Conservation (phyloP, 495 filamentous ascomycete species). For the Neurospora sp. region DNA sequence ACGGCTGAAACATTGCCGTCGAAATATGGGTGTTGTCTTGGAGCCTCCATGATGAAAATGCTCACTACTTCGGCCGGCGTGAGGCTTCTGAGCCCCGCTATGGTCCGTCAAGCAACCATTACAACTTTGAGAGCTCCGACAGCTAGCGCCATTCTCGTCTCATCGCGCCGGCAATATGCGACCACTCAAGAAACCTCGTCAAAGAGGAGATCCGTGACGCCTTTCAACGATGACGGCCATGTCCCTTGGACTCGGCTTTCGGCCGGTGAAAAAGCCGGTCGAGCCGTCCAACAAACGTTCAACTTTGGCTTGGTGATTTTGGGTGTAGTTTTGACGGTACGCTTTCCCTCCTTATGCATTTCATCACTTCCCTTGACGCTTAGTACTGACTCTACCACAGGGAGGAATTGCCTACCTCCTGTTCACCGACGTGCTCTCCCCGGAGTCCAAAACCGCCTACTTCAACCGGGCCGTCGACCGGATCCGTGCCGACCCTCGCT, state of each 20-base stretch:
- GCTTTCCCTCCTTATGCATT: slow-evolving; percentile 1
- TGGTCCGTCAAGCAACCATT: slow-evolving; percentile 3
- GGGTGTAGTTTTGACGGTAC: slow-evolving; percentile 66
- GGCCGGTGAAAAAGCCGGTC: slow-evolving; percentile 63
- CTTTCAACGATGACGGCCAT: slow-evolving; percentile 71
- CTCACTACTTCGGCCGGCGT: slow-evolving; percentile 3
- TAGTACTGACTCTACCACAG: slow-evolving; percentile 26
- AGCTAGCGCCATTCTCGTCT: slow-evolving; percentile 5
- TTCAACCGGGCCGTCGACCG: slow-evolving; percentile 82
- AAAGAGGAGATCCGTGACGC: slow-evolving; percentile 57
- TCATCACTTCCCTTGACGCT: neutral
- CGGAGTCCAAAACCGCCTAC: slow-evolving; percentile 73
- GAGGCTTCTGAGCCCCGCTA: slow-evolving; percentile 2
- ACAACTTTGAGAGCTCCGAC: neutral
- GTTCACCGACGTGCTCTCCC: slow-evolving; percentile 77
- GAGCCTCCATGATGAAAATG: slow-evolving; percentile 19
- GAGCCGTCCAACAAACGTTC: slow-evolving; percentile 82
- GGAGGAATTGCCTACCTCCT: slow-evolving; percentile 67
- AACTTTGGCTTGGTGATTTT: slow-evolving; percentile 71
- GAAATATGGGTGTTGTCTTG: slow-evolving; percentile 14
- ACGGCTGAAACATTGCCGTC: slow-evolving; percentile 8
- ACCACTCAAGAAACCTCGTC: slow-evolving; percentile 11
- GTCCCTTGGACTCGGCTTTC: slow-evolving; percentile 73
- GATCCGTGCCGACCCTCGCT: slow-evolving; percentile 61
- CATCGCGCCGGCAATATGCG: slow-evolving; percentile 20